phyloP scores from a whole-genome alignment of 2,329 filamentous ascomycete species.

The Xylariaceae sp. region DNA sequence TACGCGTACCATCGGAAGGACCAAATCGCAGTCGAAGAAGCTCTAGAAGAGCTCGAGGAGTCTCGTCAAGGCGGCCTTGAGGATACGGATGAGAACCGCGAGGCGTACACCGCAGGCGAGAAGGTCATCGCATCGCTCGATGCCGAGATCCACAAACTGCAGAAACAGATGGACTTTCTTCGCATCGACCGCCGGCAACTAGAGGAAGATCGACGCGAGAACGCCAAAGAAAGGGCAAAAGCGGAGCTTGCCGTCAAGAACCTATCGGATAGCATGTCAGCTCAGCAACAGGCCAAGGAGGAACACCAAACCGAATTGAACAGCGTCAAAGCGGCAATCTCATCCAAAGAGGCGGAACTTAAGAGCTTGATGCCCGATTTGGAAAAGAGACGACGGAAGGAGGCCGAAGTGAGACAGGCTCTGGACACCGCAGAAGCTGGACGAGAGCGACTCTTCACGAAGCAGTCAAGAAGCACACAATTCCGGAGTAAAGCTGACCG shows the following conservation, averaged over 20 bases:
- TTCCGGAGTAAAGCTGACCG: slow-evolving; percentile 86
- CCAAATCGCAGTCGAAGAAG: slow-evolving; percentile 70
- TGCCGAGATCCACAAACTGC: slow-evolving; percentile 70
- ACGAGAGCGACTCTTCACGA: slow-evolving; percentile 76
- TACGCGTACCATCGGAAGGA: slow-evolving; percentile 92
- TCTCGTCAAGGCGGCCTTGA: slow-evolving; percentile 77
- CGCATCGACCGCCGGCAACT: slow-evolving; percentile 80
- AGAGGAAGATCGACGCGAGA: slow-evolving; percentile 83
- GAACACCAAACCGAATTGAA: slow-evolving; percentile 68
- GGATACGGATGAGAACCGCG: slow-evolving; percentile 73
- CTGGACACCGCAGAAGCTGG: slow-evolving; percentile 71
- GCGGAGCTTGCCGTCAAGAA: slow-evolving; percentile 79
- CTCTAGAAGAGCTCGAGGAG: slow-evolving; percentile 78
- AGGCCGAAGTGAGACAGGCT: slow-evolving; percentile 63
- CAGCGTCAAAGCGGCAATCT: slow-evolving; percentile 67
- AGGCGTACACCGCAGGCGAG: slow-evolving; percentile 72
- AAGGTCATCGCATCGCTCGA: slow-evolving; percentile 73
- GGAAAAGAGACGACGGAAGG: slow-evolving; percentile 65
- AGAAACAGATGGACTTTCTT: slow-evolving; percentile 77
- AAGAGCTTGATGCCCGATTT: slow-evolving; percentile 70
- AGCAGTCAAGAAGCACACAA: slow-evolving; percentile 81
- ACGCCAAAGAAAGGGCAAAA: slow-evolving; percentile 74
- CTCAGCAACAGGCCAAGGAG: slow-evolving; percentile 65
- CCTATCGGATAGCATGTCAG: slow-evolving; percentile 74
- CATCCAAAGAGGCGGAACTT: slow-evolving; percentile 70